These are phyloP conservation scores for Cystoderma amianthinum DNA, from an alignment of 768 basidiomycete genomes.

Conservation along the genomic window DNA sequence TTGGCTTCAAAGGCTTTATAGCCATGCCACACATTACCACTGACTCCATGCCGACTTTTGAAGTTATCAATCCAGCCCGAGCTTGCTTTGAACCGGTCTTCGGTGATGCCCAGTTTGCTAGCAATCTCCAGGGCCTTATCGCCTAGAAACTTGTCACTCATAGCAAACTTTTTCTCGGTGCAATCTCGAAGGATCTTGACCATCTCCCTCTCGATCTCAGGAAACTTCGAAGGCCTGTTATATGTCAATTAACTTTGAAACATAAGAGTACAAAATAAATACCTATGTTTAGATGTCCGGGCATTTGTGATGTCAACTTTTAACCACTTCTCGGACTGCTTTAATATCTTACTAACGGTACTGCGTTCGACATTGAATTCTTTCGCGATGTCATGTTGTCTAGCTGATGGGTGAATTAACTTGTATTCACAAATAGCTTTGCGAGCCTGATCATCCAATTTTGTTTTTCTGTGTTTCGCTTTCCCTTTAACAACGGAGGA, in stretches of 20 bases:
- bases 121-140: conserved; percentile 66
- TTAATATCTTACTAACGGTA: conserved; percentile 91
- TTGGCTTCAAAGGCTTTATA: background rate
- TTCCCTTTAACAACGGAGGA: too few relatives aligned
- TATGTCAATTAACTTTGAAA: conserved; percentile 2
- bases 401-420: conserved; percentile 52
- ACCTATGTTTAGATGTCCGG: conserved; percentile 69
- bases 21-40: conserved; percentile 44
- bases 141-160: conserved; percentile 63
- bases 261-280: conserved; percentile 6
- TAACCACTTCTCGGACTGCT: conserved; percentile 79
- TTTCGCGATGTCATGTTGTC: conserved; percentile 81
- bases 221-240: conserved; percentile 71
- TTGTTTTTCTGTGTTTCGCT: conserved; percentile 59
- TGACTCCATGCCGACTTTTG: conserved; percentile 75
- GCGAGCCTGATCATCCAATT: conserved; percentile 69
- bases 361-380: conserved; percentile 79
- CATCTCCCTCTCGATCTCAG: conserved; percentile 64
- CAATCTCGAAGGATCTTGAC: conserved; percentile 53
- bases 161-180: conserved; percentile 31
- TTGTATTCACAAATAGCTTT: conserved; percentile 70
- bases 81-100: conserved; percentile 85
- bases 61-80: conserved; percentile 92
- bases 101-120: conserved; percentile 41
- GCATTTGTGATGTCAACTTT: conserved; percentile 52